Evolutionary conservation across 148 eudicot genomes (phyloP), one percentile per base, ranked within the genome.

Genomic region (Polygonum maritimum): DNA sequence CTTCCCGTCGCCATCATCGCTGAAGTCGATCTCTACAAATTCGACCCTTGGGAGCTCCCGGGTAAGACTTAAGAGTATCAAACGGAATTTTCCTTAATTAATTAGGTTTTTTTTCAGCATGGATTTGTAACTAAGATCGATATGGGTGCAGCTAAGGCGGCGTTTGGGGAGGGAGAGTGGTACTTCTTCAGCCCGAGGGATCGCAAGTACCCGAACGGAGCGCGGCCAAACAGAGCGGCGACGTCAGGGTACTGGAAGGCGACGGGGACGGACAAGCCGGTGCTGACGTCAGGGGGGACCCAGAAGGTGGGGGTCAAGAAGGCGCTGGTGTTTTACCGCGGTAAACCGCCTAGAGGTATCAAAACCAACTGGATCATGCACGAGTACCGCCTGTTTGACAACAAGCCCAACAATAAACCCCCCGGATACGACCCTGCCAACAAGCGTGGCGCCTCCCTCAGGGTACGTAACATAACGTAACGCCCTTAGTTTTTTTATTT

Each of bases 291-390:
- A 36, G 85, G 82, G 0, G 81, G 82, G 22, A 80, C 76, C 6
- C 85, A 83, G 40, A 89, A 89, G 75, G 89, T 89, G 12, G 92
- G 90, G 0, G 92, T 89, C 10, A 89, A 89, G 75, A 89, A 87
- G 31, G 90, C 92, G 0, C 83, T 89, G 5, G 92, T 89, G 26
- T 89, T 89, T 70, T 89, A 89, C 18, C 84, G 88, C 5, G 90
- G 92, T 2, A 89, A 89, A 76, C 92, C 92, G 0, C 92, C 90
- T 0, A 85, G 87, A 82, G 92, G 92, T 47, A 39, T 81, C 7
- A 89, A 89, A 76, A 89, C 92, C 15, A 84, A 85, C 73, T 89
- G 92, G 90, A 87, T 89, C 62, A 89, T 89, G 92, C 92, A 89
- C 75, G 92, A 89, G 49, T 89, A 87, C 76, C 84, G 90, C 11